These are phyloP conservation scores for Chamaenerion angustifolium DNA, from an alignment of 345 rosid genomes.

Conservation along the genomic window DNA sequence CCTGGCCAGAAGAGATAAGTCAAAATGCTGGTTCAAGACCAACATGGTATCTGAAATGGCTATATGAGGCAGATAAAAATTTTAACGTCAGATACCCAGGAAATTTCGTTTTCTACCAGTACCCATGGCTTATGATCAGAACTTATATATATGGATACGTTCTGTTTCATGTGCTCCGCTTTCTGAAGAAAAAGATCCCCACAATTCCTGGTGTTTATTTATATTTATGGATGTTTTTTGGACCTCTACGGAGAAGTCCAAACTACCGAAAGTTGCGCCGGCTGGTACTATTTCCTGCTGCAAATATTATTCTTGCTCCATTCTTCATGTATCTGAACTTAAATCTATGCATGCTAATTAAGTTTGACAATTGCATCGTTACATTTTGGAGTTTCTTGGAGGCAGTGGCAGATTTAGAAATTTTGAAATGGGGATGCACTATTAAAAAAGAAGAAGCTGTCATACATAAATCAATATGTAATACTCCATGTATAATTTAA, in stretches of 20 bases:
- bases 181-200: conserved; percentile 61
- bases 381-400: too few species aligned
- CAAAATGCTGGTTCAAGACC: conserved; percentile 64
- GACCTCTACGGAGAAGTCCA: conserved; percentile 67
- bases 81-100: conserved; percentile 45
- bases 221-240: conserved; percentile 15
- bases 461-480: too few species aligned
- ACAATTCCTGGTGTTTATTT: conserved; percentile 34
- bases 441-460: too few species aligned
- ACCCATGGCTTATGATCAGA: conserved; percentile 57
- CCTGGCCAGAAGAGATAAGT: conserved; percentile 79
- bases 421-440: too few species aligned
- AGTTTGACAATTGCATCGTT: not conserved
- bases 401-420: too few species aligned
- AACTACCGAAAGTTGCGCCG: conserved; percentile 53
- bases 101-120: conserved; percentile 31
- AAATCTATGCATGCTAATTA: not conserved
- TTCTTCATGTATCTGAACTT: not conserved
- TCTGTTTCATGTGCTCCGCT: conserved; percentile 45
- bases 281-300: conserved; percentile 44
- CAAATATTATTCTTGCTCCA: not conserved
- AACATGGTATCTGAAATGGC: conserved; percentile 85
- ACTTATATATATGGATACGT: conserved; percentile 41
- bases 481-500: too few species aligned
- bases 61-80: conserved; percentile 59